phyloP scores from a whole-genome alignment of 352 stramenopile genomes.

The Phytophthora europaea region DNA sequence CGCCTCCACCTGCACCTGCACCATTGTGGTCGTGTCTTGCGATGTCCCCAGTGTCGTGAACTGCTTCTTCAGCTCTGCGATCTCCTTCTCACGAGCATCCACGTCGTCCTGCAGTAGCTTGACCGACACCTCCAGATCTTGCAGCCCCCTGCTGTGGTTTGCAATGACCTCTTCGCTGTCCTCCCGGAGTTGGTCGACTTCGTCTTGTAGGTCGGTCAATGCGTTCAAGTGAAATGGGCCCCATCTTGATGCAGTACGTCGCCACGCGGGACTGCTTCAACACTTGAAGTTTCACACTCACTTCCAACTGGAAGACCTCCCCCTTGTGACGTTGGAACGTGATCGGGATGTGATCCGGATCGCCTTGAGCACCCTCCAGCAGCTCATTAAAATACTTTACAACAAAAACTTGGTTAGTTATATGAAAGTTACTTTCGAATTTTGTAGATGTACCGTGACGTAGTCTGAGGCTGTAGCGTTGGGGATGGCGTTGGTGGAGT shows the following conservation, averaged over 20 bases:
- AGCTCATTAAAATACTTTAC: neutral
- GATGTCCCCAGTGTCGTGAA: neutral
- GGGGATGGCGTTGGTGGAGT: neutral
- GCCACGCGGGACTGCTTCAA: neutral
- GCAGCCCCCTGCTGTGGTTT: neutral
- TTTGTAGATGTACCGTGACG: neutral
- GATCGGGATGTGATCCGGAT: neutral
- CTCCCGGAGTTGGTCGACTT: conserved; percentile 8
- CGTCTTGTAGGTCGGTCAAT: neutral
- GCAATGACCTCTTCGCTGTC: neutral
- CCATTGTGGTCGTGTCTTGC: neutral
- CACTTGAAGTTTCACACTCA: neutral
- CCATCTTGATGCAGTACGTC: neutral
- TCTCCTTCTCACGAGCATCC: neutral
- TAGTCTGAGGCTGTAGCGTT: neutral
- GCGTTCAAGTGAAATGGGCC: neutral
- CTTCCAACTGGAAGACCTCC: neutral
- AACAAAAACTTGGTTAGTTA: neutral
- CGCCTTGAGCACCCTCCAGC: neutral
- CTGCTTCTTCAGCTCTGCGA: neutral
- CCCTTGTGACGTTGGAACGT: neutral
- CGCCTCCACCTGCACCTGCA: neutral
- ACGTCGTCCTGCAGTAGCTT: neutral
- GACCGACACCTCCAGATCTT: neutral
- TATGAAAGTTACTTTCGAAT: neutral